Conservation (phyloP, 345 rosid species). For the Punica granatum region DNA sequence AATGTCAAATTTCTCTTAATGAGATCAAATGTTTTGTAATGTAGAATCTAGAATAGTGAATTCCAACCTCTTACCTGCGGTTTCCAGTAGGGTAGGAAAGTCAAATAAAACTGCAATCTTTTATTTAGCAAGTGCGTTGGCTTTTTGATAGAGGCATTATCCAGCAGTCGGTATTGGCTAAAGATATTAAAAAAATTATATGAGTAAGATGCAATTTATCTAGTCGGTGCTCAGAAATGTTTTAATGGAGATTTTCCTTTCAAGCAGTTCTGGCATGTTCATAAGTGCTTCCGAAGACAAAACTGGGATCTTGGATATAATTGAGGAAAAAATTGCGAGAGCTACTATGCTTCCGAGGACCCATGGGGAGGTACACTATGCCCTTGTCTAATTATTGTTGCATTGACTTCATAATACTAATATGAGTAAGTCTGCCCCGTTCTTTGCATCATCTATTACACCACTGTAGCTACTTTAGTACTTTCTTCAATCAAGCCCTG, state of each 20-base stretch:
- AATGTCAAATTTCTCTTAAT: neutral
- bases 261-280: slow-evolving; percentile 53
- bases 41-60: neutral
- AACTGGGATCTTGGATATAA: slow-evolving; percentile 36
- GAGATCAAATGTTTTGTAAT: neutral
- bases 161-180: too few relatives aligned
- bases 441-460: neutral
- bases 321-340: slow-evolving; percentile 60
- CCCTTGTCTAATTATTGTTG: neutral
- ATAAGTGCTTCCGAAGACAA: slow-evolving; percentile 38
- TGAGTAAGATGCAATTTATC: neutral
- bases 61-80: neutral
- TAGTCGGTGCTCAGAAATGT: neutral
- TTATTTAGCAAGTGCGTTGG: too few relatives aligned
- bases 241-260: slow-evolving; percentile 6
- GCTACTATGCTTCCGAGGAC: slow-evolving; percentile 46
- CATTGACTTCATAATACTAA: neutral
- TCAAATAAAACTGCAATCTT: neutral
- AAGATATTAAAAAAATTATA: too few relatives aligned
- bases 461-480: neutral
- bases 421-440: neutral
- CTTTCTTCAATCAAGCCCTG: too few relatives aligned
- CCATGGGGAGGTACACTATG: slow-evolving; percentile 45
- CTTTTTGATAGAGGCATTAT: too few relatives aligned
- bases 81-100: neutral